Evolutionary conservation across 768 basidiomycete species (phyloP).

Genomic region (Mycena amicta): DNA sequence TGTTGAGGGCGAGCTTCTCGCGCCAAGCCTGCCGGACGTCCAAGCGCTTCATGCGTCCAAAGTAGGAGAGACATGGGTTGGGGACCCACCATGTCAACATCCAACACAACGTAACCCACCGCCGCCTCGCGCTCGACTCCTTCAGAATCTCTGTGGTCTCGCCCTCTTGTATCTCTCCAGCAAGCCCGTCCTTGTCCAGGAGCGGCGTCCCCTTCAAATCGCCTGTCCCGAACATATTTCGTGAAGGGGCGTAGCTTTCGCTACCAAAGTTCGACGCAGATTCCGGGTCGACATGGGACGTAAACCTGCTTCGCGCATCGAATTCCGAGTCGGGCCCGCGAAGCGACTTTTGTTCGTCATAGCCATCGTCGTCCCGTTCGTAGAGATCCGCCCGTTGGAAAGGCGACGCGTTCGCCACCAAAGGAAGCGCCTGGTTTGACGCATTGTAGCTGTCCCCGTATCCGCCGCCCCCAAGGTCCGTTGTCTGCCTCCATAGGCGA

Average conservation of each 20-base stretch:
- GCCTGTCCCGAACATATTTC: conserved; percentile 92
- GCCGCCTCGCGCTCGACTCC: conserved; percentile 75
- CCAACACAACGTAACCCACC: conserved; percentile 90
- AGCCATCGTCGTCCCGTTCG: conserved; percentile 76
- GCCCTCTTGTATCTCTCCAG: conserved; percentile 84
- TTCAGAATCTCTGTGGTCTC: conserved; percentile 88
- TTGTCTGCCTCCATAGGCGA: conserved; percentile 49
- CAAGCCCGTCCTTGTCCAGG: conserved; percentile 79
- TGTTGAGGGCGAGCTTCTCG: conserved; percentile 92
- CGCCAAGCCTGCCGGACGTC: conserved; percentile 97
- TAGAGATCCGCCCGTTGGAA: conserved; percentile 79
- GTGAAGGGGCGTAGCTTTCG: conserved; percentile 90
- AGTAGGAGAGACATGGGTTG: conserved; percentile 59
- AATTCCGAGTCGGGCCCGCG: conserved; percentile 61
- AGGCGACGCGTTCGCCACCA: conserved; percentile 81
- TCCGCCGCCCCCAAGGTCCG: conserved; percentile 37
- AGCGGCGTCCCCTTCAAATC: conserved; percentile 63
- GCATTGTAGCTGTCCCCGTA: conserved; percentile 57
- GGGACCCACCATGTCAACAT: conserved; percentile 93
- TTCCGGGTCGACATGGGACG: conserved; percentile 63
- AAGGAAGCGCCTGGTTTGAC: conserved; percentile 78
- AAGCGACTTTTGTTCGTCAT: conserved; percentile 73
- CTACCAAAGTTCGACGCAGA: conserved; percentile 82
- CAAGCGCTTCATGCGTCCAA: conserved; percentile 92
- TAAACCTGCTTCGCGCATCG: conserved; percentile 77